Conservation (phyloP, 2,329 filamentous ascomycete species). For the Stagonosporopsis cucurbitacearum region DNA sequence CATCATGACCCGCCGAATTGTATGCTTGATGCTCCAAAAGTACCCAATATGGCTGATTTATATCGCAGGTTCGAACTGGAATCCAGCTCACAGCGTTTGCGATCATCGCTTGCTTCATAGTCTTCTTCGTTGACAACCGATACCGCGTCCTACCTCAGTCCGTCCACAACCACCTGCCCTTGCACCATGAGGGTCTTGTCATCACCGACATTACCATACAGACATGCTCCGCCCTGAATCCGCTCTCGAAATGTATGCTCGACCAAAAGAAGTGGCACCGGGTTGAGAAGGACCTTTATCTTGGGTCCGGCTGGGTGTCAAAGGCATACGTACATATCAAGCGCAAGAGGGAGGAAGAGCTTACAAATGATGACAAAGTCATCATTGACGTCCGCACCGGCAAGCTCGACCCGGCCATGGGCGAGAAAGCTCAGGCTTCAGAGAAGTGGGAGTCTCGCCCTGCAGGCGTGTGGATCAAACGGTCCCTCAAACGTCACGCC, state of each 20-base stretch:
- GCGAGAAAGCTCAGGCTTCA: slow-evolving; percentile 62
- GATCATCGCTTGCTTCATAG: slow-evolving; percentile 67
- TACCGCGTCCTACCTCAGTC: slow-evolving; percentile 85
- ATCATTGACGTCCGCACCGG: slow-evolving; percentile 80
- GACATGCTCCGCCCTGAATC: slow-evolving; percentile 76
- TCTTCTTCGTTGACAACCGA: slow-evolving; percentile 85
- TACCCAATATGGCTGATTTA: background rate
- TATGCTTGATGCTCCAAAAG: slow-evolving; percentile 22
- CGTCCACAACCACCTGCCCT: slow-evolving; percentile 84
- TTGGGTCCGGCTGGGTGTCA: slow-evolving; percentile 74
- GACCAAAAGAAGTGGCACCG: slow-evolving; percentile 78
- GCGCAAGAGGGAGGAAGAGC: slow-evolving; percentile 84
- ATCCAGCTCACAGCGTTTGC: slow-evolving; percentile 75
- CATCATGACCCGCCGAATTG: slow-evolving; percentile 51
- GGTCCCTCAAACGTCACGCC: slow-evolving; percentile 73
- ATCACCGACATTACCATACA: slow-evolving; percentile 84
- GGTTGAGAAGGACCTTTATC: slow-evolving; percentile 87
- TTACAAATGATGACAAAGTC: slow-evolving; percentile 75
- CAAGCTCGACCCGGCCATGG: slow-evolving; percentile 69
- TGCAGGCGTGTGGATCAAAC: slow-evolving; percentile 81
- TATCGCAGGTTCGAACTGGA: slow-evolving; percentile 63
- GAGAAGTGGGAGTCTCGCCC: slow-evolving; percentile 80
- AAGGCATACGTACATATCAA: slow-evolving; percentile 83
- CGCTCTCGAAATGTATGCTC: slow-evolving; percentile 76
- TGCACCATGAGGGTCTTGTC: slow-evolving; percentile 80